A percentile compares a stretch with the other conserved stretches of the same genome.
Conservation (phyloP, 176 grass and related monocot species). For the Tillandsia leiboldiana region DNA sequence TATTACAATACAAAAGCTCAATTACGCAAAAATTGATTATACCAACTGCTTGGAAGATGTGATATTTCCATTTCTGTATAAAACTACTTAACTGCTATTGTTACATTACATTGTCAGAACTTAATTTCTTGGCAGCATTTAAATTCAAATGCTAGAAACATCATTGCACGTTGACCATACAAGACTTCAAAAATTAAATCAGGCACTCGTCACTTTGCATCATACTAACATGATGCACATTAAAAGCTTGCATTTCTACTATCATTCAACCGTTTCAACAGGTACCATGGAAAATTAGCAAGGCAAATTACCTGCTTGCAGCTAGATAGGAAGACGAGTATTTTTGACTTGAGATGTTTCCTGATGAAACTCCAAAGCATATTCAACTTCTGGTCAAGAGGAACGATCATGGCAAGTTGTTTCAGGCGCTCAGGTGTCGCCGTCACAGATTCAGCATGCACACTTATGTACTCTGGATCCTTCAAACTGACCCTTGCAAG, state of each 20-base stretch:
- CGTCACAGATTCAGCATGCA: constrained; percentile 65
- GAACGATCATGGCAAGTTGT: constrained; percentile 62
- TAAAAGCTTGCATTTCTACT: not conserved
- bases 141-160: not conserved
- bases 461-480: constrained; percentile 83
- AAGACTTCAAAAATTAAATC: too few species aligned
- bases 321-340: constrained; percentile 79
- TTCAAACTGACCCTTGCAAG: constrained; percentile 84
- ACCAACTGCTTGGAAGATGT: not conserved
- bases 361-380: constrained; percentile 96
- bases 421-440: constrained; percentile 80
- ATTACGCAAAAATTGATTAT: not conserved
- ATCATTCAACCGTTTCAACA: not conserved
- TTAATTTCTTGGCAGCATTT: not conserved
- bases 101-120: too few species aligned
- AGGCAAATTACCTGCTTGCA: constrained; percentile 60
- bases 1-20: not conserved
- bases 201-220: too few species aligned
- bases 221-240: not conserved
- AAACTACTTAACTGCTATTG: not conserved
- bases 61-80: not conserved
- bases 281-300: not conserved
- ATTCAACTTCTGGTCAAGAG: constrained; percentile 85
- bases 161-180: too few species aligned
- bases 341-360: constrained; percentile 68